Conservation (phyloP, 2,329 filamentous ascomycete genomes). For the Botryotinia narcissicola region DNA sequence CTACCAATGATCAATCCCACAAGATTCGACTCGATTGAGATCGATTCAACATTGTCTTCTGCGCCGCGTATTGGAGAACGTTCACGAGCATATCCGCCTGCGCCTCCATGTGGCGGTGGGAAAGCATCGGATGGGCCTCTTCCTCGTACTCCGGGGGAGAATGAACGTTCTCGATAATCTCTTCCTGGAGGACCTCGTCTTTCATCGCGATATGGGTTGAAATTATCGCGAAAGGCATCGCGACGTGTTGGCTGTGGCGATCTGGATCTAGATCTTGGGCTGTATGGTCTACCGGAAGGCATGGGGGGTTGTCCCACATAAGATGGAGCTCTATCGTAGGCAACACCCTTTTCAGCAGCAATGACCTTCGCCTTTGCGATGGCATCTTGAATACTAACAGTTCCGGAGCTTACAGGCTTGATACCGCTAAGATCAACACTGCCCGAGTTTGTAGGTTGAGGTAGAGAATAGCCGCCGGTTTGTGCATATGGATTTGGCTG, state of each 20-base stretch:
- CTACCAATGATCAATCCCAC: constrained; percentile 90
- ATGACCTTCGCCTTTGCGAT: constrained; percentile 82
- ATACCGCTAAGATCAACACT: constrained; percentile 78
- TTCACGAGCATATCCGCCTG: constrained; percentile 47
- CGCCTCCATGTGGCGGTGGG: constrained; percentile 58
- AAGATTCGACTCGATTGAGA: constrained; percentile 80
- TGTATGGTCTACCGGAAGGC: constrained; percentile 55
- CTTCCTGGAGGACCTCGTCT: constrained; percentile 60
- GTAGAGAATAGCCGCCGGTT: constrained; percentile 41
- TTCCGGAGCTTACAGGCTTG: constrained; percentile 75
- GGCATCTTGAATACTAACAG: constrained; percentile 78
- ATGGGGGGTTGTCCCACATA: constrained; percentile 45
- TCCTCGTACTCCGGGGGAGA: constrained; percentile 61
- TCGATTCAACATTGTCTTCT: constrained; percentile 72
- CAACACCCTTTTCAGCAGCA: constrained; percentile 73
- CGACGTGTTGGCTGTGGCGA: constrained; percentile 68
- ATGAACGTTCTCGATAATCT: constrained; percentile 68
- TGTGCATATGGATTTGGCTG: constrained; percentile 44
- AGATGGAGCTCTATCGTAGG: constrained; percentile 55
- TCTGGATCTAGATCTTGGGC: constrained; percentile 66
- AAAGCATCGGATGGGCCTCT: constrained; percentile 51
- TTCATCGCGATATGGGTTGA: constrained; percentile 83
- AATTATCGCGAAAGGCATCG: constrained; percentile 70
- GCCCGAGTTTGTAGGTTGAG: constrained; percentile 65
- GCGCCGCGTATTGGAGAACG: constrained; percentile 54